These are phyloP conservation scores for Aureobasidium mangrovei DNA, from an alignment of 2,329 filamentous ascomycete species.

Conservation along the genomic window DNA sequence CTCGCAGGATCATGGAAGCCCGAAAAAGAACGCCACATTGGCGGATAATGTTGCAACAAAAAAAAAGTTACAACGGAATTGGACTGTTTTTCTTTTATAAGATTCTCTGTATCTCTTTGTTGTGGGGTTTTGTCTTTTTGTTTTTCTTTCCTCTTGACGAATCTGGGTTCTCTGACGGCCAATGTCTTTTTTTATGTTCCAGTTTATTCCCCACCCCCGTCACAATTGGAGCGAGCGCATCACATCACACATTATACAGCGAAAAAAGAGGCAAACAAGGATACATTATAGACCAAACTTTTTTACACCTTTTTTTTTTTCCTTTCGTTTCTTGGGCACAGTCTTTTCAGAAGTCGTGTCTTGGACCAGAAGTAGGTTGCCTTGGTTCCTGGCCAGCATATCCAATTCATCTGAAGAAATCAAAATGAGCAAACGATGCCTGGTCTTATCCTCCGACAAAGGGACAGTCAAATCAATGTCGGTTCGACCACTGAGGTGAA, in stretches of 20 bases:
- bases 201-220: neutral
- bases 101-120: slow-evolving; percentile 7
- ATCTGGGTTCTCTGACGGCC: neutral
- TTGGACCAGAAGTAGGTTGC: too few species aligned
- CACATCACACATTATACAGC: neutral
- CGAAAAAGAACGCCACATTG: slow-evolving; percentile 61
- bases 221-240: neutral
- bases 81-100: neutral
- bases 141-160: neutral
- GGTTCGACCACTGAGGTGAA: too few species aligned
- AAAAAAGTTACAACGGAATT: too few species aligned
- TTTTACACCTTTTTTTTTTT: too few species aligned
- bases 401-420: too few species aligned
- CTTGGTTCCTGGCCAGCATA: too few species aligned
- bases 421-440: too few species aligned
- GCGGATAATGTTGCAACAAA: slow-evolving; percentile 26
- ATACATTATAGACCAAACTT: neutral
- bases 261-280: neutral
- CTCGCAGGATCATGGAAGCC: slow-evolving; percentile 65
- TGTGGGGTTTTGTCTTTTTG: neutral
- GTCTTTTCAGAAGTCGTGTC: too few species aligned
- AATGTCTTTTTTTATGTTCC: neutral
- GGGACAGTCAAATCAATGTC: too few species aligned
- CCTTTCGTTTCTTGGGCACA: too few species aligned
- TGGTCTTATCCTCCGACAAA: too few species aligned